phyloP scores from a whole-genome alignment of 805 yeast species.

The Nakazawaea ishiwadae region DNA sequence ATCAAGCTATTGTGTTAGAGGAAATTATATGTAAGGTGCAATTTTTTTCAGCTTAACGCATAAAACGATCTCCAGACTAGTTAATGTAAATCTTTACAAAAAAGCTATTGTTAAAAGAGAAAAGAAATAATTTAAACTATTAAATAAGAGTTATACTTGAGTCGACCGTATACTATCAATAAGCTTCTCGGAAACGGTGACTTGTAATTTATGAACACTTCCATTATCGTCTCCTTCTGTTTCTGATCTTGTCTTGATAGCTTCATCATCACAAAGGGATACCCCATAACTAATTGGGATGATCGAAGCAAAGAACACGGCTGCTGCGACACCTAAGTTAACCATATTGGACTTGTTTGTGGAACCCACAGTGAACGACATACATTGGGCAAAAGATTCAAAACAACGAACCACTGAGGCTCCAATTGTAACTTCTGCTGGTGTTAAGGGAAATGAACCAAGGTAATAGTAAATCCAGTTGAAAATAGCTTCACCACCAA shows the following conservation, averaged over 20 bases:
- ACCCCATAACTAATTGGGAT: background rate
- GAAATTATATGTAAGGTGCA: too few relatives aligned
- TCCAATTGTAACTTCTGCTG: constrained; percentile 8
- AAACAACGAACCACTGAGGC: background rate
- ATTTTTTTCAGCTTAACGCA: too few relatives aligned
- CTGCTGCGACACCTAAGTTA: background rate
- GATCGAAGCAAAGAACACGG: background rate
- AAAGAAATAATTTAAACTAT: too few relatives aligned
- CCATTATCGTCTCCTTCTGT: too few relatives aligned
- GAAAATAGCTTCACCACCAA: constrained; percentile 17
- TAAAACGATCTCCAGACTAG: too few relatives aligned
- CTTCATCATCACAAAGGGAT: background rate
- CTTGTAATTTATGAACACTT: too few relatives aligned
- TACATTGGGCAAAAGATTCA: background rate
- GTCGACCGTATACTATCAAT: too few relatives aligned
- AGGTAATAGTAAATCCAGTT: constrained; percentile 21
- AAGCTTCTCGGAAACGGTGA: too few relatives aligned
- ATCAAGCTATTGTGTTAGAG: too few relatives aligned
- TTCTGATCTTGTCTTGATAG: background rate
- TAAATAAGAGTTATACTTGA: too few relatives aligned
- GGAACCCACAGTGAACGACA: background rate
- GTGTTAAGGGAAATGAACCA: constrained; percentile 16
- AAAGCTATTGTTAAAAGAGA: too few relatives aligned
- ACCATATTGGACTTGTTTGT: background rate
- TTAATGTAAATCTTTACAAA: too few relatives aligned